Percentiles rank a stretch among this genome's conserved stretches.
phyloP scores from a whole-genome alignment of 441 rosid genomes.

The Adansonia grandidieri region DNA sequence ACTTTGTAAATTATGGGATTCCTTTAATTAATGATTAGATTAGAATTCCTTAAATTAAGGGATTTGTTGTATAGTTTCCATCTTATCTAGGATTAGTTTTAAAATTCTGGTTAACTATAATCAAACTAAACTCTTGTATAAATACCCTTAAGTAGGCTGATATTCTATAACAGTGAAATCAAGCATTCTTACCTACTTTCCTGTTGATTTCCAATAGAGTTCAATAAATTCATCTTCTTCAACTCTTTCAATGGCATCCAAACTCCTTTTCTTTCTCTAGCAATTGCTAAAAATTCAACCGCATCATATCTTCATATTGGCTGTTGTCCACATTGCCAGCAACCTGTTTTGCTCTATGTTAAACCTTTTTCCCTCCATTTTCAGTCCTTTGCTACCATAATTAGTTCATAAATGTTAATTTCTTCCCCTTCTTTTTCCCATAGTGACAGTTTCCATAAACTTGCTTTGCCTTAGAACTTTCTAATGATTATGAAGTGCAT shows the following conservation, averaged over 20 bases:
- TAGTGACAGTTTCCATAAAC: neutral
- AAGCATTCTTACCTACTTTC: too few relatives aligned
- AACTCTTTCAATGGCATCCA: neutral
- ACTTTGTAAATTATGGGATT: too few relatives aligned
- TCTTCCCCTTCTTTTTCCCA: neutral
- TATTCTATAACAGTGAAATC: too few relatives aligned
- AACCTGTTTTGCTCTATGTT: neutral
- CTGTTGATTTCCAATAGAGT: neutral
- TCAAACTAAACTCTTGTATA: too few relatives aligned
- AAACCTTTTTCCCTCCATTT: neutral
- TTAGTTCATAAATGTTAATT: neutral
- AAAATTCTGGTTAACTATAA: too few relatives aligned
- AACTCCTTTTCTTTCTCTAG: neutral
- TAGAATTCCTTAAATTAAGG: too few relatives aligned
- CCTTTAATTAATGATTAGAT: too few relatives aligned
- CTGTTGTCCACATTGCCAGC: neutral
- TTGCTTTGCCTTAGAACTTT: neutral
- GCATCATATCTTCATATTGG: neutral
- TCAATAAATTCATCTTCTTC: neutral
- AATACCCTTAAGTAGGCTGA: too few relatives aligned
- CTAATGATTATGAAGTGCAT: neutral
- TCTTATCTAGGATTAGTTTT: too few relatives aligned
- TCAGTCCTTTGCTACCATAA: neutral
- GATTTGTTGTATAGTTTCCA: too few relatives aligned
- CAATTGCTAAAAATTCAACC: neutral